Evolutionary conservation across 495 filamentous ascomycete genomes (phyloP).

Genomic region (Rusavskia elegans): DNA sequence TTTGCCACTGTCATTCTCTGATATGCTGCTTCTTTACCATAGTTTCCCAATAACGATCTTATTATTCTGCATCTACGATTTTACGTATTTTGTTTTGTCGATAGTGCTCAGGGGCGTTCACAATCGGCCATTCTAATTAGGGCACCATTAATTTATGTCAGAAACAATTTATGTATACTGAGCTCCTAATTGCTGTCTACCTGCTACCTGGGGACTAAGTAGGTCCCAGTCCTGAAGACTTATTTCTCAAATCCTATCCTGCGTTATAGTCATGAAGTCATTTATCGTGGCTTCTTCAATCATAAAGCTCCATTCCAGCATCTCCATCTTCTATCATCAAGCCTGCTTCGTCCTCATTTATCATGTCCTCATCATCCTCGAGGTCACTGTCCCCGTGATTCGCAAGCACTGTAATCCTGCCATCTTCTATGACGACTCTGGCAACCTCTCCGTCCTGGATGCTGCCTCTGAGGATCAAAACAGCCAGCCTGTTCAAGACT

Average conservation of each 20-base stretch:
- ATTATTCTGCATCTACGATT: too few species aligned
- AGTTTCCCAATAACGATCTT: too few species aligned
- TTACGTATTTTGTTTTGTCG: too few species aligned
- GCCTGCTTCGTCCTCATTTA: constrained; percentile 52
- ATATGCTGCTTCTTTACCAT: too few species aligned
- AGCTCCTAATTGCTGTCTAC: too few species aligned
- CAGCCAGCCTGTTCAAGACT: constrained; percentile 80
- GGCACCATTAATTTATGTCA: too few species aligned
- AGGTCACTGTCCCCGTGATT: constrained; percentile 60
- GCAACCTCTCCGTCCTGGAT: constrained; percentile 77
- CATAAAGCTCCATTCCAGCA: constrained; percentile 65
- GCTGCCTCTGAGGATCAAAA: constrained; percentile 71
- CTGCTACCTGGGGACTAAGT: too few species aligned
- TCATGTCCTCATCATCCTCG: constrained; percentile 51
- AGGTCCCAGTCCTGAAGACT: too few species aligned
- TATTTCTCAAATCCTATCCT: not conserved
- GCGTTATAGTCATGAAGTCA: not conserved
- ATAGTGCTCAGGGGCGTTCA: too few species aligned
- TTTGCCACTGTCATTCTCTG: too few species aligned
- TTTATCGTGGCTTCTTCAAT: constrained; percentile 21
- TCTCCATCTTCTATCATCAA: constrained; percentile 44
- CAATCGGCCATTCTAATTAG: too few species aligned
- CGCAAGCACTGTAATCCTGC: constrained; percentile 60
- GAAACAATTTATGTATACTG: too few species aligned
- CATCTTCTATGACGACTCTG: constrained; percentile 57